These are phyloP conservation scores for Tripterygium wilfordii DNA, from an alignment of 177 flowering plant species.

Conservation along the genomic window DNA sequence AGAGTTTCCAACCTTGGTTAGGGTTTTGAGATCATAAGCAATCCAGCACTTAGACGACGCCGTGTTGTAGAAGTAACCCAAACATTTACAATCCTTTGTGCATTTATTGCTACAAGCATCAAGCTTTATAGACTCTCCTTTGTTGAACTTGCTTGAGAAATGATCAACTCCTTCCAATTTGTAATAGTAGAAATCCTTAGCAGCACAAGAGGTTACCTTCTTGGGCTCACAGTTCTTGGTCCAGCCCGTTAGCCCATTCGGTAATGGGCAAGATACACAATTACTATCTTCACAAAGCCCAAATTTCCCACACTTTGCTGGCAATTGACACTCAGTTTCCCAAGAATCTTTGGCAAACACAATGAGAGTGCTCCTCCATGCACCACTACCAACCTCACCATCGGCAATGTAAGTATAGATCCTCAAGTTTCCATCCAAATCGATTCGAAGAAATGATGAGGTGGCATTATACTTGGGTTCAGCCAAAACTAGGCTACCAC, in stretches of 20 bases:
- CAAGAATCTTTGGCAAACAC: conserved; percentile 4
- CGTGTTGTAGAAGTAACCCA: conserved; percentile 46
- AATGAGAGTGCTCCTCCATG: conserved; percentile 16
- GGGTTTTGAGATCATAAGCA: conserved; percentile 45
- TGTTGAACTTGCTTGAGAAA: conserved; percentile 23
- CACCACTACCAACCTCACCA: conserved; percentile 12
- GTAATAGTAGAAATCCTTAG: conserved; percentile 23
- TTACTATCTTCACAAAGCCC: conserved; percentile 55
- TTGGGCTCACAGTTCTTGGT: conserved; percentile 39
- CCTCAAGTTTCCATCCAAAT: conserved; percentile 25
- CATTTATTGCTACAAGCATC: conserved; percentile 35
- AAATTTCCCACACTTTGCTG: conserved; percentile 43
- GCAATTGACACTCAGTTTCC: conserved; percentile 21
- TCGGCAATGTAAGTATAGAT: conserved; percentile 17
- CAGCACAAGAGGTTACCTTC: conserved; percentile 18
- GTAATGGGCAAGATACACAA: conserved; percentile 56
- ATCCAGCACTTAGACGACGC: conserved; percentile 41
- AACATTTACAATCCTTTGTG: conserved; percentile 45
- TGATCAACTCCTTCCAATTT: conserved; percentile 52
- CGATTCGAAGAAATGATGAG: conserved; percentile 17
- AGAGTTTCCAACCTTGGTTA: conserved; percentile 26
- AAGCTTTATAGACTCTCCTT: conserved; percentile 24
- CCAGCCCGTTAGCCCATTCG: conserved; percentile 48
- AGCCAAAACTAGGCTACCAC: conserved; percentile 3
- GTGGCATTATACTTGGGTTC: conserved; percentile 25